These are phyloP conservation scores for Pneumocystis carinii DNA, from an alignment of 1,139 yeast species.

Conservation along the genomic window DNA sequence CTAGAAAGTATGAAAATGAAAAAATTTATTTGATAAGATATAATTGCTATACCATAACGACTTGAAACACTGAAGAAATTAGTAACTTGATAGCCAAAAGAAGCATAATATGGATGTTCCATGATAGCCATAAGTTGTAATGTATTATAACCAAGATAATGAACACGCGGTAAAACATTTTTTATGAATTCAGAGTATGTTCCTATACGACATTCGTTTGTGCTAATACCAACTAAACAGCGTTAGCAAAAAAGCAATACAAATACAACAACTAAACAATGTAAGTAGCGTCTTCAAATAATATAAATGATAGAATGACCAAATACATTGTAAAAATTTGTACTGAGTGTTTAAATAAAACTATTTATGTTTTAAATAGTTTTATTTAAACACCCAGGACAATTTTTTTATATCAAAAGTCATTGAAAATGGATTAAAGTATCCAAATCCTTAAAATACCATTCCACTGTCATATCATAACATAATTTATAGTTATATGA, in stretches of 20 bases:
- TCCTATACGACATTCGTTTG: slow-evolving; percentile 76
- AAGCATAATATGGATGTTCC: slow-evolving; percentile 98
- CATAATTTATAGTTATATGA: not conserved
- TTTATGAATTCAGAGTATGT: slow-evolving; percentile 70
- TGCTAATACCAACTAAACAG: slow-evolving; percentile 59
- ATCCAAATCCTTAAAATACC: no score
- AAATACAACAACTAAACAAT: not conserved
- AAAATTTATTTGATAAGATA: not conserved
- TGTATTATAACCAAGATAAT: slow-evolving; percentile 74
- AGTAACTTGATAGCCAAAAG: slow-evolving; percentile 91
- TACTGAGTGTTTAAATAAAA: no score
- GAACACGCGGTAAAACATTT: slow-evolving; percentile 70
- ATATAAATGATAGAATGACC: not conserved
- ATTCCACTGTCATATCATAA: no score
- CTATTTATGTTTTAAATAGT: no score
- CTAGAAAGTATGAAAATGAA: not conserved
- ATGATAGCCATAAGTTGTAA: slow-evolving; percentile 94
- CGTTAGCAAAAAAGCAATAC: not conserved
- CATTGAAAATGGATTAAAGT: no score
- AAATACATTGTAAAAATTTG: no score
- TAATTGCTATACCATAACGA: slow-evolving; percentile 42
- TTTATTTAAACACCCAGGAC: no score
- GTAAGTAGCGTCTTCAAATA: not conserved
- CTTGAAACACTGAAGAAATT: slow-evolving; percentile 82
- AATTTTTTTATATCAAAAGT: no score